Conservation (phyloP, 2,329 filamentous ascomycete species). For the Nemania serpens region DNA sequence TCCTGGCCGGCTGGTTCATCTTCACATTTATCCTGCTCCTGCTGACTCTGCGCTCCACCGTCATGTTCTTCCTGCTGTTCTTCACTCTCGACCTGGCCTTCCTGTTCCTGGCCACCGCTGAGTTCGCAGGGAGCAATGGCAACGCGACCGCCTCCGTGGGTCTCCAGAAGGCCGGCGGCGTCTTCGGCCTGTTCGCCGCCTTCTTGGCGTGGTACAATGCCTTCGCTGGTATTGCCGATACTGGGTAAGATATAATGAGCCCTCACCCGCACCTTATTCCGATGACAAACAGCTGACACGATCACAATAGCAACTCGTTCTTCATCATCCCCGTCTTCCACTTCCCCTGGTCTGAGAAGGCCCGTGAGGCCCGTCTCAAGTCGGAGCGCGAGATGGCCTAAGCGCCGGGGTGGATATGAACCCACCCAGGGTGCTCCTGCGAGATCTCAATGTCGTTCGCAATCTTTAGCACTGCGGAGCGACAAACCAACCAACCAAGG, state of each 20-base stretch:
- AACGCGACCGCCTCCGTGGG: slow-evolving; percentile 49
- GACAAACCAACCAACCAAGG: not conserved
- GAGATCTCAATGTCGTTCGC: not conserved
- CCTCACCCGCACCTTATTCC: not conserved
- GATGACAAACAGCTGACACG: not conserved
- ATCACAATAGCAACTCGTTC: slow-evolving; percentile 71
- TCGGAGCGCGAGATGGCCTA: slow-evolving; percentile 48
- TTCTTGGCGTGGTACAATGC: slow-evolving; percentile 90
- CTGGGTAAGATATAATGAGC: slow-evolving; percentile 52
- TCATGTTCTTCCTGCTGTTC: slow-evolving; percentile 80
- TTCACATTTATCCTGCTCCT: slow-evolving; percentile 77
- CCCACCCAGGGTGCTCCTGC: not conserved
- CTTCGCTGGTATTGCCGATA: slow-evolving; percentile 78
- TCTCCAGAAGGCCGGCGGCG: slow-evolving; percentile 72
- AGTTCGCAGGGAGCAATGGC: slow-evolving; percentile 60
- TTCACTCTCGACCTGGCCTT: slow-evolving; percentile 77
- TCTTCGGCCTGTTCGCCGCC: slow-evolving; percentile 79
- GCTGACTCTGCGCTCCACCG: slow-evolving; percentile 75
- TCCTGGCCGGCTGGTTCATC: slow-evolving; percentile 81
- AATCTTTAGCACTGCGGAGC: not conserved
- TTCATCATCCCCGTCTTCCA: slow-evolving; percentile 91
- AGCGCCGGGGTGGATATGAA: slow-evolving; percentile 1
- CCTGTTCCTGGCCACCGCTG: slow-evolving; percentile 70
- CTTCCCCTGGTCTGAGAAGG: slow-evolving; percentile 92
- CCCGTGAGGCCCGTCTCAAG: slow-evolving; percentile 62